Conservation (phyloP, 2,329 filamentous ascomycete genomes). For the Lasiodiplodia hormozganensis region DNA sequence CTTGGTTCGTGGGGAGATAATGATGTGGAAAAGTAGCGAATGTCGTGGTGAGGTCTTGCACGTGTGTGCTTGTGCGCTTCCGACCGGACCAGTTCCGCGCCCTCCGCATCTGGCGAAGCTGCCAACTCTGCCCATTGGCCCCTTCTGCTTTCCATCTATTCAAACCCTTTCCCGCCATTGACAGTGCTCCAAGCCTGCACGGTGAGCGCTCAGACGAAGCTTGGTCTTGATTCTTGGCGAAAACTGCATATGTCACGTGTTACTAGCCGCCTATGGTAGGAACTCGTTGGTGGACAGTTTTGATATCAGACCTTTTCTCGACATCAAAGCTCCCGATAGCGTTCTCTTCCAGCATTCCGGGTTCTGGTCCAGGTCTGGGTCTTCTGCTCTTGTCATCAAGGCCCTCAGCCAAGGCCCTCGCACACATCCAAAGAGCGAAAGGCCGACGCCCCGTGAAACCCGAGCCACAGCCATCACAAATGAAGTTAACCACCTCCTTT, state of each 20-base stretch:
- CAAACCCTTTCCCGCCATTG: neutral
- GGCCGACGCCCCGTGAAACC: neutral
- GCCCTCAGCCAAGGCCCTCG: neutral
- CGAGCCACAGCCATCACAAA: neutral
- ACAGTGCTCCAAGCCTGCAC: neutral
- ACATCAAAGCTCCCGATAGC: no score
- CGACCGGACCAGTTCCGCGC: neutral
- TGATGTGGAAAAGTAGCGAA: neutral
- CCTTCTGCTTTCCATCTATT: neutral
- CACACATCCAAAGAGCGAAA: slow-evolving; percentile 1
- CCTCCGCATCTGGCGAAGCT: neutral
- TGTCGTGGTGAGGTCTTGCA: neutral
- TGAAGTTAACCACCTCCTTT: neutral
- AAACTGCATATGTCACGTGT: no score
- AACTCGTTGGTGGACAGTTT: no score
- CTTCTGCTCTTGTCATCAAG: neutral
- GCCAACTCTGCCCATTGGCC: neutral
- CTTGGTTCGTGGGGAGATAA: neutral
- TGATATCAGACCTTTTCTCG: no score
- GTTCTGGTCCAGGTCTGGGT: neutral
- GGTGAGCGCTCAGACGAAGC: neutral
- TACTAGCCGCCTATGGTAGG: no score
- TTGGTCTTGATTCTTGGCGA: neutral
- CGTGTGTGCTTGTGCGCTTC: neutral
- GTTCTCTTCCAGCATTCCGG: neutral